Base-by-base conservation (phyloP, 352 stramenopile genomes). In the Phytophthora pistaciae region DNA sequence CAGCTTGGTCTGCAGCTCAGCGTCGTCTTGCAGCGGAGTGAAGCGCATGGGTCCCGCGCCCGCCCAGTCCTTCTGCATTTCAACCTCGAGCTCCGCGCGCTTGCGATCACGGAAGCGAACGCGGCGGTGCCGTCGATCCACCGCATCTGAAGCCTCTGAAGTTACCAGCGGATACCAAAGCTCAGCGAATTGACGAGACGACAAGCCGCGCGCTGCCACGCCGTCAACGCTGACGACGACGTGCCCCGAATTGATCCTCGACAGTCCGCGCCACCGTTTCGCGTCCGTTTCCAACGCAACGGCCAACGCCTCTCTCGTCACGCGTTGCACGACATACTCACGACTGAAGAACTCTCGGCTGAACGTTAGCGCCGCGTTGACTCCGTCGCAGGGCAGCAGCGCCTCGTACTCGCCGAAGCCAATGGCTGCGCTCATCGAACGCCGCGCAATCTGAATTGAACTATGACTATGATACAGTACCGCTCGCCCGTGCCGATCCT, bases 281-380 rank as follows among this genome's bases (percentile, higher is more conserved):
- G 64, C 53, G 40, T 62, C 60, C 31, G 33, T 13, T 9, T 52
- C 57, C 21, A 66, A 31, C 52, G n/a, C 21, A 75, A 70, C 20
- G 29, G 53, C 38, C 46, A 79, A 48, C 10, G 62, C 38, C 16
- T 68, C 21, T 13, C 38, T 52, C 20, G 63, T 60, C 33, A 78
- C 77, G 14, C 72, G 48, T 66, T 77, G 68, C 52, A 87, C 59
- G n/a, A 87, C 79, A 20, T 79, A 77, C 58, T 83, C 60, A 33
- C 74, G 77, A 60, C 73, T 78, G 42, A 82, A 81, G n/a, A 87
- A 71, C 63, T 87, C 79, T 40, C 71, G 70, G 16, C 70, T 71
- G 53, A 84, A 77, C 21, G 38, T 60, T 23, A 86, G 56, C 3
- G 56, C 56, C 0, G 57, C 27, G 31, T 65, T 64, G 16, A 69